Evolutionary conservation across 2,329 filamentous ascomycete genomes (phyloP), one percentile per base, ranked within the genome.

Genomic region (Cercospora canescens): DNA sequence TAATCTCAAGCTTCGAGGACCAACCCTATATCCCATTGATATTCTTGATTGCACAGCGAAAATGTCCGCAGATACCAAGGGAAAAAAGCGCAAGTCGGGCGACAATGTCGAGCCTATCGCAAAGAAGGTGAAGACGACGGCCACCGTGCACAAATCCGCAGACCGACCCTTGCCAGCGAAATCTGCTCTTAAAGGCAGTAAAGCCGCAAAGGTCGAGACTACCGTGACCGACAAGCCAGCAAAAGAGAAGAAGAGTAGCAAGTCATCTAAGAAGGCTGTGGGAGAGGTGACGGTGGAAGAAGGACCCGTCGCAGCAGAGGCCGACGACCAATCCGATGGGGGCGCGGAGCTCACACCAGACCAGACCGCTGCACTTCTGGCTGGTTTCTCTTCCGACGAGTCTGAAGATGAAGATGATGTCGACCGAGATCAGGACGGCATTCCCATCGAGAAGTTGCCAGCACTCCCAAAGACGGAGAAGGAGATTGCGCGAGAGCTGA

Each of bases 301-400:
- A 57, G 68, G 67, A 39, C 62, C 61, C 62, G 65, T 62, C 14
- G 62, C 70, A 32, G 71, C 74, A 4, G 68, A 70, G 63, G 67
- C 57, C 21, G 67, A 67, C 60, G 39, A 58, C 16, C 60, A 66
- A 50, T 74, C 74, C 37, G 74, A 75, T 14, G 73, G 74, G 55
- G 76, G 75, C 55, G 70, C 71, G 21, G 72, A 73, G 21, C 70
- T 75, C 56, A 74, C 73, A 21, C 81, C 81, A 41, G 82, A 84
- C 72, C 82, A 84, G 71, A 84, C 82, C 32, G 81, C 80, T n/a
- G 82, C 81, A 7, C 77, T 85, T 18, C 80, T 85, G 28, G 81
- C 82, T 67, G 83, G 83, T 62, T 85, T 85, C 72, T 81, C 82
- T 60, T 82, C 79, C 73, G 80, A 80, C 65, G 75, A 81, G 57